phyloP scores from a whole-genome alignment of 768 basidiomycete genomes.

The Boletellus sp. region DNA sequence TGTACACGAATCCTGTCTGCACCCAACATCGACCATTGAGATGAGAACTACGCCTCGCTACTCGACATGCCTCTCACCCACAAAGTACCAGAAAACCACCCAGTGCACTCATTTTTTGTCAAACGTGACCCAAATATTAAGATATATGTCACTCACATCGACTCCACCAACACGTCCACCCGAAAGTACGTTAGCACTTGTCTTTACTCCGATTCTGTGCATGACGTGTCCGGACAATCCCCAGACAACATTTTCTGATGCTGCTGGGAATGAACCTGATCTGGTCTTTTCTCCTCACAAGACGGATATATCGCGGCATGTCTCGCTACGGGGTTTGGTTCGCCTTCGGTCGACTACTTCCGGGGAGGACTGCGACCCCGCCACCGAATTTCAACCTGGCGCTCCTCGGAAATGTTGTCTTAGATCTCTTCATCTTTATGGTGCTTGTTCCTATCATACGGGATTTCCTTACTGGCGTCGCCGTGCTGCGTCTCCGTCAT shows the following conservation, averaged over 20 bases:
- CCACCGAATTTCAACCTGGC: slow-evolving; percentile 15
- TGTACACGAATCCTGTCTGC: neutral
- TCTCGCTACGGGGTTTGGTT: slow-evolving; percentile 30
- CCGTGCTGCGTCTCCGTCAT: slow-evolving; percentile 21
- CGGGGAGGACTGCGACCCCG: slow-evolving; percentile 7
- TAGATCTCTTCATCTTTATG: slow-evolving; percentile 28
- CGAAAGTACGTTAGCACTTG: slow-evolving; percentile 21
- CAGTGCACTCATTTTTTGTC: slow-evolving; percentile 20
- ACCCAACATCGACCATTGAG: no score
- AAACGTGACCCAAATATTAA: slow-evolving; percentile 18
- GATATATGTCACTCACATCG: slow-evolving; percentile 30
- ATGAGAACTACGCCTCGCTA: no score
- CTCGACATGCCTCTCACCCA: slow-evolving; percentile 25
- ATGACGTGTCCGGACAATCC: slow-evolving; percentile 10
- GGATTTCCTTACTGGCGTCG: slow-evolving; percentile 19
- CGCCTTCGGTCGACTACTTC: slow-evolving; percentile 18
- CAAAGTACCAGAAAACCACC: slow-evolving; percentile 26
- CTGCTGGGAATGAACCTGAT: slow-evolving; percentile 23
- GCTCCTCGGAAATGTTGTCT: slow-evolving; percentile 22
- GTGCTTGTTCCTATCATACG: slow-evolving; percentile 23
- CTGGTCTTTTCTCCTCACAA: slow-evolving; percentile 23
- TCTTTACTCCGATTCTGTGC: neutral
- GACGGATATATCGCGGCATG: slow-evolving; percentile 22
- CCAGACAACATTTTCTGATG: slow-evolving; percentile 27
- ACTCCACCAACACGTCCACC: slow-evolving; percentile 14